Evolutionary conservation across 331 rosid species (phyloP), one percentile per base, ranked within the genome.

Genomic region (Ulmus americana): DNA sequence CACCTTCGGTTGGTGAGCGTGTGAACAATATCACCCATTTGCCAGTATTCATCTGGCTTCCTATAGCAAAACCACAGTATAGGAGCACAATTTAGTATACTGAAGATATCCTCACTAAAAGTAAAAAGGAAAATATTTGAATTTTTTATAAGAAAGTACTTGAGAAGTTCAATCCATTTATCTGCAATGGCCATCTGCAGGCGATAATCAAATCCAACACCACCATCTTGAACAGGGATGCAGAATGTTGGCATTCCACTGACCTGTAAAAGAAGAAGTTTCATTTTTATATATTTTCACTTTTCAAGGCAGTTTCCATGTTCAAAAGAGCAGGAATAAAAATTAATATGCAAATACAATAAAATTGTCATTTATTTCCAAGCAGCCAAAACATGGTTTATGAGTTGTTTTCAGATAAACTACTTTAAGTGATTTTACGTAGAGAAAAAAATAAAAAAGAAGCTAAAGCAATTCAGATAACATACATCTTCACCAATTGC

Each of bases 171-270:
- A 61, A 94, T 94, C 99, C 99, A 94, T 82, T 94, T 94, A 85
- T 94, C 99, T 45, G 99, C 95, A 78, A 87, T 70, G 45, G 99
- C 99, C 99, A 94, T 94, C 43, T 94, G 99, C 76, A 94, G 83
- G 67, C 99, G 99, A 72, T 85, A 94, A 78, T 94, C 97, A 63
- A 94, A 94, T 78, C 99, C 99, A 55, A 94, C 78, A 59, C 99
- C 97, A 57, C 99, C 99, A 63, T 85, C 92, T 70, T 81, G 77
- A 13, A 88, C 83, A 57, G 96, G 82, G 84, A 94, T 71, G 80
- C 99, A 87, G 79, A 94, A 94, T 73, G 99, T 40, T 10, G 99
- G 97, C 97, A 94, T 94, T 80, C 99, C 99, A 85, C 97, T 94
- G 51, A 94, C 99, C 99, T 94, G 95, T 66, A 57, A 75, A 64